Percentiles rank a stretch among this genome's conserved stretches.
phyloP scores from a whole-genome alignment of 225 moss, liverwort and hornwort species.

The Bryoerythrophyllum caledonicum region DNA sequence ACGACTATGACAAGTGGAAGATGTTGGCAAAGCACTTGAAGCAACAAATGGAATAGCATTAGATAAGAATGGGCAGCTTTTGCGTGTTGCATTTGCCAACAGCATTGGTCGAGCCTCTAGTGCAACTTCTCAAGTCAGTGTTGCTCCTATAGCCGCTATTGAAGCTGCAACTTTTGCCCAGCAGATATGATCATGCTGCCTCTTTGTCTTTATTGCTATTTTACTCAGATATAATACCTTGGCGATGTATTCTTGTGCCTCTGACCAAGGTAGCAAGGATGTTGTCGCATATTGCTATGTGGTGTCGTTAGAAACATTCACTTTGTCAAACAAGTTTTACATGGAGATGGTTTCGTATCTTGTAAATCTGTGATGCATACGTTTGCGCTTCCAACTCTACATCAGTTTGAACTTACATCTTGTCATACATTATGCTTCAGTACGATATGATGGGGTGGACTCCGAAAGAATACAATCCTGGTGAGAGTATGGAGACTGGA shows the following conservation, averaged over 20 bases:
- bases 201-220: background rate
- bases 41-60: slow-evolving; percentile 87
- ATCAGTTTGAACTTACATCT: background rate
- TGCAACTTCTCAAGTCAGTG: slow-evolving; percentile 71
- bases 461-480: slow-evolving; percentile 97
- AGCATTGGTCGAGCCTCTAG: slow-evolving; percentile 83
- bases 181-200: slow-evolving; percentile 51
- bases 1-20: slow-evolving; percentile 69
- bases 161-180: slow-evolving; percentile 99
- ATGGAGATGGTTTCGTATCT: slow-evolving; percentile 8
- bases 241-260: slow-evolving; percentile 15
- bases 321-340: background rate
- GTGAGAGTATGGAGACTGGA: slow-evolving; percentile 47
- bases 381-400: background rate
- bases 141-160: slow-evolving; percentile 94
- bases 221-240: background rate
- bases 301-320: background rate
- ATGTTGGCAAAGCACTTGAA: slow-evolving; percentile 88
- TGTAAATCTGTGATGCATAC: background rate
- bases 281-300: background rate
- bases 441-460: slow-evolving; percentile 98
- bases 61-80: slow-evolving; percentile 91
- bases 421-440: slow-evolving; percentile 47
- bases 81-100: slow-evolving; percentile 96
- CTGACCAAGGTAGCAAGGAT: slow-evolving; percentile 8